Percentiles rank a stretch among this genome's conserved stretches.
Conservation (phyloP, 1,284 basidiomycete species). For the Irpex lacteus region DNA sequence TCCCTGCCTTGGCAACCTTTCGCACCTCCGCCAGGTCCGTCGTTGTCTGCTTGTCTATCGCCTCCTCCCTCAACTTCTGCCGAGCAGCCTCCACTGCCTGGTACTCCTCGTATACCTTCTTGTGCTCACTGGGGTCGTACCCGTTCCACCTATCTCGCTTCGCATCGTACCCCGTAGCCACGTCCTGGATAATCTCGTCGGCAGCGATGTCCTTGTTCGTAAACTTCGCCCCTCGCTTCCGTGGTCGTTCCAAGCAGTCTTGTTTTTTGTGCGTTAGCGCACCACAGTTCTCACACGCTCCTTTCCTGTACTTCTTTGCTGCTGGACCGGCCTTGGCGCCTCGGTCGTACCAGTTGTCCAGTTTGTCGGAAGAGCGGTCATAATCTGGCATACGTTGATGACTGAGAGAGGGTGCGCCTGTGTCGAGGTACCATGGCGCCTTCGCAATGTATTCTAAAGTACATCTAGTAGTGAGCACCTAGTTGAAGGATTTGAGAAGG, state of each 20-base stretch:
- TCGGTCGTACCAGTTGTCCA: constrained; percentile 92
- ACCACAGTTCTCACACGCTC: constrained; percentile 98
- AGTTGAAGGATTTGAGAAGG: too few species aligned
- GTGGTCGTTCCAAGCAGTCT: constrained; percentile 95
- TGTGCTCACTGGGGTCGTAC: constrained; percentile 89
- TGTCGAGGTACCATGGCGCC: constrained; percentile 98
- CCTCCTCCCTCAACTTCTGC: constrained; percentile 88
- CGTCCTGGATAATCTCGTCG: constrained; percentile 86
- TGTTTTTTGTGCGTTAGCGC: constrained; percentile 90
- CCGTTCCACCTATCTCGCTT: constrained; percentile 99
- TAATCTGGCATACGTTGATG: constrained; percentile 87
- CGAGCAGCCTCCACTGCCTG: constrained; percentile 90
- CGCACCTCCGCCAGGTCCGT: constrained; percentile 72
- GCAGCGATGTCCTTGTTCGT: constrained; percentile 88
- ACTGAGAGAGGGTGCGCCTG: constrained; percentile 85
- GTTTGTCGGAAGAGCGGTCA: constrained; percentile 63
- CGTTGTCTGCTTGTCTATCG: constrained; percentile 94
- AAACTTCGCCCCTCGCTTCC: constrained; percentile 94
- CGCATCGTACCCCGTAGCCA: constrained; percentile 85
- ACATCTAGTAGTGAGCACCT: too few species aligned
- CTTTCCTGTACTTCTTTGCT: constrained; percentile 95
- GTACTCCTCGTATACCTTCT: constrained; percentile 89
- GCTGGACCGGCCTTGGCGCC: constrained; percentile 85
- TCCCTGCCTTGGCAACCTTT: constrained; percentile 56
- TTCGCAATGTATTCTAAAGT: constrained; percentile 84